Base-by-base conservation (phyloP, 139 green algal genomes). In the Medakamo hakoo region DNA sequence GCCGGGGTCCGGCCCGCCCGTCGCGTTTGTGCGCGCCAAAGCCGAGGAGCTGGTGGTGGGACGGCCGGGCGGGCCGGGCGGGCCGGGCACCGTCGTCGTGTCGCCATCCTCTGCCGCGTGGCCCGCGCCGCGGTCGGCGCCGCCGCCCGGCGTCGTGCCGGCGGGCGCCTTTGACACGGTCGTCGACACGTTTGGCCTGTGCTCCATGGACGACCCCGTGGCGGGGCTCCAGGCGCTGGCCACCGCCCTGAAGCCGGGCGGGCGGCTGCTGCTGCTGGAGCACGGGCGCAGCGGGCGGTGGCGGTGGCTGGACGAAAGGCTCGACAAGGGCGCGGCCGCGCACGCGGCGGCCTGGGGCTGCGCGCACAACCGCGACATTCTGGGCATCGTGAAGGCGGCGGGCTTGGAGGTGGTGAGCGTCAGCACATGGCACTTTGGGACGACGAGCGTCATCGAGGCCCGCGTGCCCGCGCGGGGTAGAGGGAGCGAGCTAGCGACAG, bases 171-270 rank as follows among this genome's bases (percentile, higher is more conserved):
- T 88, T 71, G 84, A 91, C 65, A 81, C 74, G 0, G 76, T 91
- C 1, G 74, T 94, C 24, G 84, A 91, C 67, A 88, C 80, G 0
- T 88, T 90, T 75, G 84, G 84, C 14, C 75, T 90, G 22, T 90
- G 84, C 66, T 78, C 63, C 3, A 71, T 76, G 52, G 55, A 62
- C 1, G 74, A 88, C 30, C 84, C 84, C 3, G 70, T 81, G 1
- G 60, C 71, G 31, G 77, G 68, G 2, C 60, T 84, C 9, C 70
- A 67, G 62, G 66, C 82, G 48, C 79, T 81, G 62, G 68, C 58
- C 18, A 55, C 31, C 27, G 68, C 75, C 32, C 69, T 74, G 26
- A 82, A 80, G 60, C 76, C 76, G n/a, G 78, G 73, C 22, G 81
- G 81, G 0, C 57, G 64, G 19, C 67, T 88, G 2, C 56, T 88